Percentiles rank a stretch among this genome's conserved stretches.
These are phyloP conservation scores for Lactifluus echinatus DNA, from an alignment of 768 basidiomycete species.

Conservation along the genomic window DNA sequence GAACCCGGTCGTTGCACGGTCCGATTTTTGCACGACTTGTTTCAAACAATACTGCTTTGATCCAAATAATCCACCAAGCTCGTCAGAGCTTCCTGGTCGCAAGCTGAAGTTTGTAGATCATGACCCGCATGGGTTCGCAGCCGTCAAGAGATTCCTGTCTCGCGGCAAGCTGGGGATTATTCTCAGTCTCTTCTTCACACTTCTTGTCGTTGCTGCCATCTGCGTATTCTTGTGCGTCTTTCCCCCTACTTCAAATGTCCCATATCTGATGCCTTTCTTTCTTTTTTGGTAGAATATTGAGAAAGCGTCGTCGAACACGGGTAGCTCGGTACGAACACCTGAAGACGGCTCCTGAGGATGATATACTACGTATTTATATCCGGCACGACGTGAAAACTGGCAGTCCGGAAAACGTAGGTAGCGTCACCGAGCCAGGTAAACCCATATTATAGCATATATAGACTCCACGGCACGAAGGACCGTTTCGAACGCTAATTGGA, in stretches of 20 bases:
- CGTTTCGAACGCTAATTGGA: too few relatives aligned
- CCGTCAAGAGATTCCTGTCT: constrained; percentile 36
- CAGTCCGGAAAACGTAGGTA: too few relatives aligned
- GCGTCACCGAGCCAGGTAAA: too few relatives aligned
- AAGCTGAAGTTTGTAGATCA: constrained; percentile 44
- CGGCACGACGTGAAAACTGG: background rate
- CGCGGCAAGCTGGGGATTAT: constrained; percentile 40
- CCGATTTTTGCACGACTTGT: constrained; percentile 23
- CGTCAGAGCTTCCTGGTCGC: constrained; percentile 28
- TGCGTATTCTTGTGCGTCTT: constrained; percentile 29
- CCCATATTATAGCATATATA: too few relatives aligned
- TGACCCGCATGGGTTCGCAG: constrained; percentile 40
- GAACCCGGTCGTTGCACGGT: constrained; percentile 20
- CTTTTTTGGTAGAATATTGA: constrained; percentile 4
- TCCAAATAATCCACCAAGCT: constrained; percentile 21
- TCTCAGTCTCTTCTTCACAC: constrained; percentile 37
- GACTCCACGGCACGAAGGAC: too few relatives aligned
- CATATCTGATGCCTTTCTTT: background rate
- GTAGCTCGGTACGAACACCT: constrained; percentile 4
- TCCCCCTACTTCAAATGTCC: too few relatives aligned
- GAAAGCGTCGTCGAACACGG: constrained; percentile 8
- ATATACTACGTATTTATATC: background rate
- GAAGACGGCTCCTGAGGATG: background rate
- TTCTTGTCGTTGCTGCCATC: constrained; percentile 33
- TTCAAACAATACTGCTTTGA: constrained; percentile 28